A percentile compares a stretch with the other conserved stretches of the same genome.
These are phyloP conservation scores for Drosera capensis DNA, from an alignment of 148 eudicot species.

Conservation along the genomic window DNA sequence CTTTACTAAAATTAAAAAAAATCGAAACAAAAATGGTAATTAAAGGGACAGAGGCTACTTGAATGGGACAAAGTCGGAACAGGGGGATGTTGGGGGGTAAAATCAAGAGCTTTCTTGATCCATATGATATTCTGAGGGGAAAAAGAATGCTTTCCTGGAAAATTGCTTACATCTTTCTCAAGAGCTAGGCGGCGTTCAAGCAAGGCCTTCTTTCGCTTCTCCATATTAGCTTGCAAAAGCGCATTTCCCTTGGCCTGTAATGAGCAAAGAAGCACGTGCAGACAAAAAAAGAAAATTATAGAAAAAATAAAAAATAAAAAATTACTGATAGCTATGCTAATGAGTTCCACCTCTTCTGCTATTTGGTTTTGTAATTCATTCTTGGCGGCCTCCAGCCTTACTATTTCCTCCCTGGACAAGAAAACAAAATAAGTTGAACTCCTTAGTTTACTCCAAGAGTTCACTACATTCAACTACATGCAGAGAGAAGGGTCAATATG, in stretches of 20 bases:
- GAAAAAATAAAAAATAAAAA: neutral
- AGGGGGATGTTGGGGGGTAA: neutral
- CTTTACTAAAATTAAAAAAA: no score
- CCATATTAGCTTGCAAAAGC: constrained; percentile 37
- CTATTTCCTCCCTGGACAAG: constrained; percentile 42
- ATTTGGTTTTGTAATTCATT: constrained; percentile 29
- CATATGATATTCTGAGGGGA: no score
- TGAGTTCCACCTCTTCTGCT: constrained; percentile 37
- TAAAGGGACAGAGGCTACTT: no score
- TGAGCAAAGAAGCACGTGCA: constrained; percentile 1
- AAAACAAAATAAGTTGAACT: constrained; percentile 5
- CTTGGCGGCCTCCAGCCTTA: constrained; percentile 49
- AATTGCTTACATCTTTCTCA: constrained; percentile 57
- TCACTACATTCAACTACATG: neutral
- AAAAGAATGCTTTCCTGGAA: neutral
- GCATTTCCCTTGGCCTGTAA: constrained; percentile 43
- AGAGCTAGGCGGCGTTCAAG: constrained; percentile 59
- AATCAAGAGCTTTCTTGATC: no score
- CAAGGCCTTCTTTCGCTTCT: constrained; percentile 42
- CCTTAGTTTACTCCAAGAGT: neutral
- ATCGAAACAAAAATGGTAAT: no score
- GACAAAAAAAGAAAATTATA: neutral
- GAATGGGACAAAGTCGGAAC: no score
- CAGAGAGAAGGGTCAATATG: neutral
- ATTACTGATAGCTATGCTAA: neutral